phyloP scores from a whole-genome alignment of 768 basidiomycete species.

The Rubroboletus satanas region DNA sequence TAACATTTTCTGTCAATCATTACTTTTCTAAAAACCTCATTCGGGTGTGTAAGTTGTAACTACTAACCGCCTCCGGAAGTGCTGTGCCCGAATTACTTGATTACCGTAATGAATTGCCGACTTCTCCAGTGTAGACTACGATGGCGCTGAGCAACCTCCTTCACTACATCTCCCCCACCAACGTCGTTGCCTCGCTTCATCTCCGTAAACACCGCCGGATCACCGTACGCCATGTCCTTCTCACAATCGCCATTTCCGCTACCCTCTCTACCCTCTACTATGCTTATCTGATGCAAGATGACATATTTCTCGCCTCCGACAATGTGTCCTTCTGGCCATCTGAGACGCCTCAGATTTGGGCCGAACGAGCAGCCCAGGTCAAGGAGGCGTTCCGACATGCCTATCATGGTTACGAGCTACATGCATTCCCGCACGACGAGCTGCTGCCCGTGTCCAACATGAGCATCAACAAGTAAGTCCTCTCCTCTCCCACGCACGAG shows the following conservation, averaged over 20 bases:
- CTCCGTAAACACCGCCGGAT: slow-evolving; percentile 9
- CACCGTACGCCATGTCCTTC: slow-evolving; percentile 16
- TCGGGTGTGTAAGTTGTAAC: too few species aligned
- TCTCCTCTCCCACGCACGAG: too few species aligned
- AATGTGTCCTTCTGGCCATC: not conserved
- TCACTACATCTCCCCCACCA: not conserved
- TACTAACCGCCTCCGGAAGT: too few species aligned
- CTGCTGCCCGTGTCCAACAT: slow-evolving; percentile 48
- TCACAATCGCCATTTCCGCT: slow-evolving; percentile 8
- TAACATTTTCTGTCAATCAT: too few species aligned
- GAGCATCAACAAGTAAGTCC: slow-evolving; percentile 48
- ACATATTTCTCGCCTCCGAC: not conserved
- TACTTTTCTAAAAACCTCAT: too few species aligned
- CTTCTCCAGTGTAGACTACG: not conserved
- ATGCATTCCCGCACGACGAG: slow-evolving; percentile 64
- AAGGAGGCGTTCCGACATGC: slow-evolving; percentile 63
- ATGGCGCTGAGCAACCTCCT: slow-evolving; percentile 1
- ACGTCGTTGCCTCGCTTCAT: not conserved
- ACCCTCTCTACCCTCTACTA: slow-evolving; percentile 19
- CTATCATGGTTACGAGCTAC: slow-evolving; percentile 59
- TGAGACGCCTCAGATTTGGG: slow-evolving; percentile 40
- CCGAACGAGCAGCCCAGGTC: slow-evolving; percentile 50
- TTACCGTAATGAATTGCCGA: too few species aligned
- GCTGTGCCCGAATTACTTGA: too few species aligned
- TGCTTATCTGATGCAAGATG: slow-evolving; percentile 1